Base-by-base conservation (phyloP, 2,329 filamentous ascomycete genomes). In the Decorospora gaudefroyi region DNA sequence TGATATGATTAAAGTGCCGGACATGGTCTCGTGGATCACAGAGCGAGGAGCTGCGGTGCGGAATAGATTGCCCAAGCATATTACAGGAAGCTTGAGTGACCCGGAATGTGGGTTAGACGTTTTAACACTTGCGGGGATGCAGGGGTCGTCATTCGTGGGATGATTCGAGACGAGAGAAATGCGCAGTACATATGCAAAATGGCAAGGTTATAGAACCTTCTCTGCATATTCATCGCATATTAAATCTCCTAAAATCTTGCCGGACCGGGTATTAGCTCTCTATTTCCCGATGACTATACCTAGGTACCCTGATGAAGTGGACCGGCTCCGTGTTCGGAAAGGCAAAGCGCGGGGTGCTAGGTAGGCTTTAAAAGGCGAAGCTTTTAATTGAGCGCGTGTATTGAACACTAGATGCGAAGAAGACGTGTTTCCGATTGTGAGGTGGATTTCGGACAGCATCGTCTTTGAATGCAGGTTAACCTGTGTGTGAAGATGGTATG, bases 1-100 rank as follows among this genome's bases (percentile, higher is more conserved):
- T 42, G 31, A 19, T 25, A 44, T 52, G 49, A 46, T 56, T 46
- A 18, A 44, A 37, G 16, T 48, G n/a, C 25, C 23, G 19, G 10
- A 32, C 38, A 7, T 22, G 28, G 42, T 30, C 43, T 55, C 51
- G 44, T 35, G 27, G 51, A 49, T 49, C 44, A 41, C 25, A 19
- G 17, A 5, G 9, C 25, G 21, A 13, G 29, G 36, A 53, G 45
- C 49, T 42, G 48, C 46, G 46, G 42, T 53, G 43, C 47, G 41
- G 49, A 45, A 59, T 62, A 57, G 16, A 61, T 57, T 58, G 42
- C 36, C 45, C 39, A 28, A 41, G 31, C 36, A 55, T 48, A 64
- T 62, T 58, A 52, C 52, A 49, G 51, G 45, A 41, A 43, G 46
- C 47, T 43, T 46, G 30, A 43, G 34, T 29, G 15, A 40, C 42